Evolutionary conservation across 2,329 filamentous ascomycete species (phyloP).

Genomic region (Fusarium sp.): DNA sequence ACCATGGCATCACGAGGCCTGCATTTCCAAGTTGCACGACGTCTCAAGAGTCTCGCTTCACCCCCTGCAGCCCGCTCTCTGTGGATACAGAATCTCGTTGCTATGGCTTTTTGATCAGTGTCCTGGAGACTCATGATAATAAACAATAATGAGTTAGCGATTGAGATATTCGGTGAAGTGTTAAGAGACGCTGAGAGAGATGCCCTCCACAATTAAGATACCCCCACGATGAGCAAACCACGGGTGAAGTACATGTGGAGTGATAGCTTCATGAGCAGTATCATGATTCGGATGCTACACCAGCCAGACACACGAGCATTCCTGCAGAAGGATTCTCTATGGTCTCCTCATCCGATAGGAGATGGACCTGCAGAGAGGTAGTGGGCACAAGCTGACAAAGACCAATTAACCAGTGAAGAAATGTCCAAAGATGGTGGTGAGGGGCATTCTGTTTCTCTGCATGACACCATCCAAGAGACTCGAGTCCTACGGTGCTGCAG

Average conservation of each 20-base stretch:
- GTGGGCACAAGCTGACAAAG: slow-evolving; percentile 31
- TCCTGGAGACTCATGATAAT: slow-evolving; percentile 14
- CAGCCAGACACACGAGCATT: slow-evolving; percentile 31
- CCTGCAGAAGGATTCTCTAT: slow-evolving; percentile 13
- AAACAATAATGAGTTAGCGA: slow-evolving; percentile 21
- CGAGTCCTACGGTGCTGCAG: slow-evolving; percentile 36
- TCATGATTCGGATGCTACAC: slow-evolving; percentile 41
- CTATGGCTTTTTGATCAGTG: slow-evolving; percentile 27
- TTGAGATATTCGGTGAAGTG: slow-evolving; percentile 3
- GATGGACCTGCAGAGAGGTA: slow-evolving; percentile 42
- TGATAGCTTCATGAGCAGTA: slow-evolving; percentile 30
- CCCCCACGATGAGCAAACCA: slow-evolving; percentile 29
- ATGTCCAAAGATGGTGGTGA: slow-evolving; percentile 34
- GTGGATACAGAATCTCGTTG: slow-evolving; percentile 36
- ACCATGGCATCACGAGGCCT: slow-evolving; percentile 39
- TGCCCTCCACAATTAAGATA: slow-evolving; percentile 13
- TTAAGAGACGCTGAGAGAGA: neutral
- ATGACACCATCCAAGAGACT: slow-evolving; percentile 45
- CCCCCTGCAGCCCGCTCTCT: slow-evolving; percentile 34
- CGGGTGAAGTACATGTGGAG: slow-evolving; percentile 25
- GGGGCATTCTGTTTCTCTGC: slow-evolving; percentile 39
- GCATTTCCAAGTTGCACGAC: slow-evolving; percentile 40
- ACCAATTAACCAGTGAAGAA: slow-evolving; percentile 25
- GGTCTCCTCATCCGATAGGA: slow-evolving; percentile 41
- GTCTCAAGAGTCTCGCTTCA: slow-evolving; percentile 34